Conservation (phyloP, 768 basidiomycete genomes). For the Kwoniella bestiolae region DNA sequence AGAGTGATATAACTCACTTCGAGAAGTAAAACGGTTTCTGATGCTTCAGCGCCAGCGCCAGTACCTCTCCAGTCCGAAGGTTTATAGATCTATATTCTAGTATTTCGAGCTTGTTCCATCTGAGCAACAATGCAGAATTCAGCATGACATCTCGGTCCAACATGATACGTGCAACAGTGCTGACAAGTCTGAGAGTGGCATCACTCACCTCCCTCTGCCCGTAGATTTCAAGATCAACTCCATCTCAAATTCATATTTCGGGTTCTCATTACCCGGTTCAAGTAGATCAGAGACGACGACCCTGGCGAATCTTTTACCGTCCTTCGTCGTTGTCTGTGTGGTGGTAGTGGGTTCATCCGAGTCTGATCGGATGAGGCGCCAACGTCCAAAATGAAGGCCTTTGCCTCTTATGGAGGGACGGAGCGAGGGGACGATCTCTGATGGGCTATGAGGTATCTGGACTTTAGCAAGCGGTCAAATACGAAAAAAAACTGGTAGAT, state of each 20-base stretch:
- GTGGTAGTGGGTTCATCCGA: slow-evolving; percentile 5
- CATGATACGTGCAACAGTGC: background rate
- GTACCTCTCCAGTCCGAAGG: slow-evolving; percentile 72
- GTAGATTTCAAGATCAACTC: slow-evolving; percentile 61
- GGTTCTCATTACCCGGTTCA: slow-evolving; percentile 46
- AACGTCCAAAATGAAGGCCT: slow-evolving; percentile 53
- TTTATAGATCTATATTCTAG: slow-evolving; percentile 74
- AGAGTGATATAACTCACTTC: slow-evolving; percentile 62
- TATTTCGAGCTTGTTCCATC: slow-evolving; percentile 70
- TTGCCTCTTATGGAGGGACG: slow-evolving; percentile 74
- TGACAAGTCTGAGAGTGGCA: background rate
- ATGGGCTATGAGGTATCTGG: slow-evolving; percentile 42
- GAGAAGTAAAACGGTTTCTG: slow-evolving; percentile 95
- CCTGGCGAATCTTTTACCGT: slow-evolving; percentile 20
- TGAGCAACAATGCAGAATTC: too few species aligned
- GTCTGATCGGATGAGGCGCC: slow-evolving; percentile 45
- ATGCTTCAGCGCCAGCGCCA: slow-evolving; percentile 73
- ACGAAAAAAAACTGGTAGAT: too few species aligned
- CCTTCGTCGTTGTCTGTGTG: slow-evolving; percentile 8
- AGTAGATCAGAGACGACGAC: slow-evolving; percentile 47
- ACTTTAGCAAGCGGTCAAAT: too few species aligned
- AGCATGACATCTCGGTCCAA: background rate
- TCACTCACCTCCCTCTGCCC: slow-evolving; percentile 80
- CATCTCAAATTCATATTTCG: slow-evolving; percentile 58
- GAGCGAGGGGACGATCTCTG: slow-evolving; percentile 72